These are phyloP conservation scores for Candida tetrigidarum DNA, from an alignment of 1,139 yeast species.

Conservation along the genomic window DNA sequence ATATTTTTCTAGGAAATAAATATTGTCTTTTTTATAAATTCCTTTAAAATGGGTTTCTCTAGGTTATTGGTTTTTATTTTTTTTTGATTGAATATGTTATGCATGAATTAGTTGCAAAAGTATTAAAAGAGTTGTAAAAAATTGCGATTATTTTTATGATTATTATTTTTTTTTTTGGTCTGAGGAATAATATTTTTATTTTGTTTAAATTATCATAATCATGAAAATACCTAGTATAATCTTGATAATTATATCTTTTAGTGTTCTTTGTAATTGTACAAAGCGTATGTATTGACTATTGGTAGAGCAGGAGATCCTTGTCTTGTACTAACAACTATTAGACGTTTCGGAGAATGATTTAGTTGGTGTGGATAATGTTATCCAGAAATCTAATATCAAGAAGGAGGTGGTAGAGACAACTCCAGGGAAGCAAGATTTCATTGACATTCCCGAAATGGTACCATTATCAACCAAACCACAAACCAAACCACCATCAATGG, in stretches of 20 bases:
- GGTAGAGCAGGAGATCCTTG: too few relatives aligned
- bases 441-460: constrained; percentile 3
- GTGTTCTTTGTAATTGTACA: background rate
- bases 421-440: too few relatives aligned
- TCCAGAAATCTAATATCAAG: background rate
- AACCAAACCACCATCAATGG: constrained; percentile 6
- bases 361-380: background rate
- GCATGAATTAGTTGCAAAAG: constrained; percentile 2
- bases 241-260: background rate
- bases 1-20: constrained; percentile 2
- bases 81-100: background rate
- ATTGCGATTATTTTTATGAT: background rate
- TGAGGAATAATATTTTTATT: too few relatives aligned
- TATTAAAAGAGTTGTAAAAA: constrained; percentile 2
- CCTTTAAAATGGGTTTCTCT: background rate
- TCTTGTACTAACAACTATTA: background rate
- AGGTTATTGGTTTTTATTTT: background rate
- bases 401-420: too few relatives aligned
- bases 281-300: constrained; percentile 4
- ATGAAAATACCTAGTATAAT: background rate
- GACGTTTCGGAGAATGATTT: background rate
- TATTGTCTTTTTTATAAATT: background rate
- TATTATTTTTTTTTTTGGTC: background rate
- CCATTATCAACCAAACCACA: background rate
- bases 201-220: too few relatives aligned